Percentiles rank a stretch among this genome's conserved stretches.
Conservation (phyloP, 345 rosid species). For the Populus alba region DNA sequence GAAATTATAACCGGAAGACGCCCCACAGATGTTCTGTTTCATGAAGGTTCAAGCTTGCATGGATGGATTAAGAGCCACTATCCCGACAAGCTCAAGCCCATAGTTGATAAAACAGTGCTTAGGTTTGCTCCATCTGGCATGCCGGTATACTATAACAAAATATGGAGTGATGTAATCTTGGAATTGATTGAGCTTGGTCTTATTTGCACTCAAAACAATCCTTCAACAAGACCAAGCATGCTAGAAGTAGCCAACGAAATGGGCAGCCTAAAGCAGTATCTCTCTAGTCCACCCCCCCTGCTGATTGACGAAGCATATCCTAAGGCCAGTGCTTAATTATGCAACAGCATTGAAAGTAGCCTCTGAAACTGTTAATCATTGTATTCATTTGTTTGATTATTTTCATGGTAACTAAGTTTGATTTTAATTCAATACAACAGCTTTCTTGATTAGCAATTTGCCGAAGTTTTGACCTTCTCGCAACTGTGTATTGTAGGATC, state of each 20-base stretch:
- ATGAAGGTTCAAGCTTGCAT: conserved; percentile 66
- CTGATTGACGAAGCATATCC: conserved; percentile 27
- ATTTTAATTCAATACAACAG: background rate
- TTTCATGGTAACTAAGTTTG: background rate
- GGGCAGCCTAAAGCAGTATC: conserved; percentile 64
- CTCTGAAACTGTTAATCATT: background rate
- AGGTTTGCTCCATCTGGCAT: conserved; percentile 38
- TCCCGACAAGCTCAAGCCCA: conserved; percentile 53
- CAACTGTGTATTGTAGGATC: background rate
- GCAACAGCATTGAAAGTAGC: background rate
- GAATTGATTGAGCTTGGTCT: conserved; percentile 82
- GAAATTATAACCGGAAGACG: conserved; percentile 70
- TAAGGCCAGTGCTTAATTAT: conserved; percentile 20
- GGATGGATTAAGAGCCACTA: conserved; percentile 76
- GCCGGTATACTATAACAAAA: conserved; percentile 28
- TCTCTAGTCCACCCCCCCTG: conserved; percentile 42
- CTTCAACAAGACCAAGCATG: conserved; percentile 83
- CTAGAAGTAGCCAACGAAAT: conserved; percentile 70
- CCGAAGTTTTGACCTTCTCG: background rate
- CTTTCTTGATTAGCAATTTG: background rate
- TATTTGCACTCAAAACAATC: conserved; percentile 69
- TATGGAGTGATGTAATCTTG: conserved; percentile 60
- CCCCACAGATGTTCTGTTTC: conserved; percentile 60
- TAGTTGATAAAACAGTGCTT: conserved; percentile 54
- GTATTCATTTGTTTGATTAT: conserved; percentile 16